Base-by-base conservation (phyloP, 2,329 filamentous ascomycete genomes). In the Cordyceps javanica region DNA sequence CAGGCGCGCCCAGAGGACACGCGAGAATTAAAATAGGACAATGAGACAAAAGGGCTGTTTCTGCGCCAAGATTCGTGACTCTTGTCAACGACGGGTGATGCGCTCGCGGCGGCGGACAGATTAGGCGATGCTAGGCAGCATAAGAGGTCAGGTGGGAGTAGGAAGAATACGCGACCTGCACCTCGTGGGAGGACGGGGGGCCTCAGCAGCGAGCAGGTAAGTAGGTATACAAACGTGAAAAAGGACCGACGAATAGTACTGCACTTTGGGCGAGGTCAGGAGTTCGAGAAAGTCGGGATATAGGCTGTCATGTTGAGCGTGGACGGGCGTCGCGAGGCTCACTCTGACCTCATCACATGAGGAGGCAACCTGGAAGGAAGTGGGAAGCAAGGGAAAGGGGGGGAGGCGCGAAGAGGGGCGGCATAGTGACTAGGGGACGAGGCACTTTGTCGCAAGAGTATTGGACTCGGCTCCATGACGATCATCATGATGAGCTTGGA, bases 281-380 rank as follows among this genome's bases (percentile, higher is more conserved):
- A 39, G 53, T 48, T 21, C 7, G 4, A 46, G 42, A 25, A 26
- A 13, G 32, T n/a, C n/a, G 23, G 16, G n/a, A n/a, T 28, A n/a
- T 41, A 11, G 4, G 26, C 45, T 34, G 34, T 23, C 25, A 56
- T 30, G 8, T 28, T 52, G 3, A 7, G 34, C 23, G 23, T 11
- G n/a, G 50, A 13, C 19, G 21, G 30, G 25, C 42, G 30, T 30
- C 23, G 42, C 32, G 32, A 48, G 53, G 42, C 42, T 44, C 38
- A 55, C 53, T 30, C 42, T 42, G 53, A 48, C 32, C 14, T 28
- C 44, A 41, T 56, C 54, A 56, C 54, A 56, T 56, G 54, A 50
- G 54, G 26, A 7, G n/a, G 26, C 14, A 21, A 50, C 14, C 57
- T 55, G 21, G 28, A 62, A 62, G 55, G 62, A 58, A 2, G 62